Base-by-base conservation (phyloP, 495 filamentous ascomycete genomes). In the Acidomyces sp. region DNA sequence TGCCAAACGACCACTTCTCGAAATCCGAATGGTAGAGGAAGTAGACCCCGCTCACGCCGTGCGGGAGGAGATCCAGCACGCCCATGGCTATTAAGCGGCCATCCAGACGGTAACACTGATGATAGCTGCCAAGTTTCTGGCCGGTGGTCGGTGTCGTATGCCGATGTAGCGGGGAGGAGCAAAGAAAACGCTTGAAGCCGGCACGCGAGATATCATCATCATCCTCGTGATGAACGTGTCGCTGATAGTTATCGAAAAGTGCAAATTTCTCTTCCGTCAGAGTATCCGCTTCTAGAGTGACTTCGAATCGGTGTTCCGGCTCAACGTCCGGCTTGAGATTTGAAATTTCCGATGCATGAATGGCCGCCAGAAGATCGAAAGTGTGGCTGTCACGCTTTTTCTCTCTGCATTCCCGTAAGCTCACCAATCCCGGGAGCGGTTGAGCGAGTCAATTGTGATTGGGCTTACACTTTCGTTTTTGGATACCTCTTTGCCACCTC, bases 41-140 rank as follows among this genome's bases (percentile, higher is more conserved):
- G 58, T 97, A 97, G 25, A 96, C 90, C 15, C 82, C 84, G 61
- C 87, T 95, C 22, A 97, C 84, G 42, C 76, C 78, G 40, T 82
- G 66, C 0, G 88, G 90, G 20, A 95, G 68, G 6, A 96, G 62
- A 56, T 97, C 90, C 23, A 97, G 62, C 7, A 96, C 85, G 2
- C 80, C 82, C 39, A 97, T 71, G 12, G 90, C 90, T 25, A 96
- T 75, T 24, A 97, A 70, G 38, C 77, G 70, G 13, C 86, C 90
- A 59, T 95, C 86, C 18, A 97, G 64, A 21, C 90, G 74, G 60
- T 97, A 94, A 62, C 83, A 90, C 58, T 94, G 87, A 55, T 97
- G 90, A 61, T 76, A 95, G n/a, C 82, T 88, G 6, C 90, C 90
- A 2, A 92, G 62, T 50, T 68, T 68, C 37, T 76, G 74, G 24